A percentile compares a stretch with the other conserved stretches of the same genome.
These are phyloP conservation scores for Termitomyces sp. DNA, from an alignment of 768 basidiomycete genomes.

Conservation along the genomic window DNA sequence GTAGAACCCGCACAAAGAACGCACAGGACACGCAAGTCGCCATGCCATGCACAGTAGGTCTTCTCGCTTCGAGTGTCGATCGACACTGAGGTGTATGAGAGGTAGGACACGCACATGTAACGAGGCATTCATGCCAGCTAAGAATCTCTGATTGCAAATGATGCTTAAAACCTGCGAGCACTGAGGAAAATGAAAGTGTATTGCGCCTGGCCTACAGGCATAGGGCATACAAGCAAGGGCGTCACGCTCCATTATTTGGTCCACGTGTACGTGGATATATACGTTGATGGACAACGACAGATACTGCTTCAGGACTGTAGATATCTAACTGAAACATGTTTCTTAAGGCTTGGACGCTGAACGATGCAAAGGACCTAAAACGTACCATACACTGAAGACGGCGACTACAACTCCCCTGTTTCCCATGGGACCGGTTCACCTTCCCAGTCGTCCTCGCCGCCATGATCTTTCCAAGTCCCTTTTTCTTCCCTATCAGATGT, in stretches of 20 bases:
- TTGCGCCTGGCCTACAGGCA: not conserved
- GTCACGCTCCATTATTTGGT: not conserved
- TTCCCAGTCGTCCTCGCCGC: conserved; percentile 69
- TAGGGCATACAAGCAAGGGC: not conserved
- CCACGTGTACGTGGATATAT: not conserved
- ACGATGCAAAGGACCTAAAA: conserved; percentile 5
- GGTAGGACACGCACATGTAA: conserved; percentile 8
- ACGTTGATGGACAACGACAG: conserved; percentile 1
- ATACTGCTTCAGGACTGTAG: not conserved
- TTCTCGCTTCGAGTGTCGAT: conserved; percentile 21
- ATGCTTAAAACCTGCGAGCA: not conserved
- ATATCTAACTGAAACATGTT: conserved; percentile 10
- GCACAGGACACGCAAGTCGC: conserved; percentile 29
- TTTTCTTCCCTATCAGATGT: conserved; percentile 21
- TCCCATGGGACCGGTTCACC: conserved; percentile 82
- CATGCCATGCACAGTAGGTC: conserved; percentile 12
- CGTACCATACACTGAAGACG: conserved; percentile 9
- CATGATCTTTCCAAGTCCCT: conserved; percentile 23
- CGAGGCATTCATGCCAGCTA: conserved; percentile 7
- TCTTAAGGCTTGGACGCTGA: conserved; percentile 9
- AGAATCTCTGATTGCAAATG: not conserved
- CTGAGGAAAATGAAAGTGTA: conserved; percentile 8
- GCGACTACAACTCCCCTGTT: conserved; percentile 58
- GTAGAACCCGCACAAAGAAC: conserved; percentile 32
- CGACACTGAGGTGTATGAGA: conserved; percentile 15